Conservation (phyloP, 805 yeast genomes). For the Naumovozyma baii region DNA sequence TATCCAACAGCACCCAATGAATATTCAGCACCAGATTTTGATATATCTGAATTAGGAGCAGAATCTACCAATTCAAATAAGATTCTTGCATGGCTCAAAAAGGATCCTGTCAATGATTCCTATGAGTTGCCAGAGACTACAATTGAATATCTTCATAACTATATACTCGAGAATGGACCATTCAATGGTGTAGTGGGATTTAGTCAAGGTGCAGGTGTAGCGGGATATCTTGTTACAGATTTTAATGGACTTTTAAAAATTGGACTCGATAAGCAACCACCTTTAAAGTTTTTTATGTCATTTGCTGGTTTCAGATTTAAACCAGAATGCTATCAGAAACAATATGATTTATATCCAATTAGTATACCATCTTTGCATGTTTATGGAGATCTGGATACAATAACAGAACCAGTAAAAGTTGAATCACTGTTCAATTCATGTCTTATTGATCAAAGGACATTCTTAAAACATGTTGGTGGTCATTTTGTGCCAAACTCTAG, state of each 20-base stretch:
- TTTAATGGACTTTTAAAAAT: constrained; percentile 37
- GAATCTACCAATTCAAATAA: constrained; percentile 23
- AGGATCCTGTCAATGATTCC: constrained; percentile 33
- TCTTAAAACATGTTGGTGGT: constrained; percentile 84
- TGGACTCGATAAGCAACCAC: constrained; percentile 34
- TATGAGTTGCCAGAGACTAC: constrained; percentile 30
- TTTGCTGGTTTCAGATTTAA: constrained; percentile 54
- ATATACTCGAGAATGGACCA: constrained; percentile 54
- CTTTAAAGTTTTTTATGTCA: constrained; percentile 57
- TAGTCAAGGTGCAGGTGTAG: constrained; percentile 91
- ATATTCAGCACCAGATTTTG: constrained; percentile 48
- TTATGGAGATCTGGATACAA: constrained; percentile 81
- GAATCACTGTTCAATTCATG: constrained; percentile 46
- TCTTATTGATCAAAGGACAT: constrained; percentile 34
- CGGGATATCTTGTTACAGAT: constrained; percentile 52
- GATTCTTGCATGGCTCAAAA: constrained; percentile 60
- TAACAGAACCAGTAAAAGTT: constrained; percentile 66
- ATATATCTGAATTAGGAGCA: constrained; percentile 11
- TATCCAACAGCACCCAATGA: constrained; percentile 71
- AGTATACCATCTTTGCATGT: constrained; percentile 56
- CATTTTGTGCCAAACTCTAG: constrained; percentile 89
- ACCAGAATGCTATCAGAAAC: constrained; percentile 25
- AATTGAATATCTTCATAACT: constrained; percentile 35
- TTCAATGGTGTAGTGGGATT: constrained; percentile 82
- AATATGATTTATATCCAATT: constrained; percentile 24